These are phyloP conservation scores for Ustilago loliicola DNA, from an alignment of 1,284 basidiomycete species.

Conservation along the genomic window DNA sequence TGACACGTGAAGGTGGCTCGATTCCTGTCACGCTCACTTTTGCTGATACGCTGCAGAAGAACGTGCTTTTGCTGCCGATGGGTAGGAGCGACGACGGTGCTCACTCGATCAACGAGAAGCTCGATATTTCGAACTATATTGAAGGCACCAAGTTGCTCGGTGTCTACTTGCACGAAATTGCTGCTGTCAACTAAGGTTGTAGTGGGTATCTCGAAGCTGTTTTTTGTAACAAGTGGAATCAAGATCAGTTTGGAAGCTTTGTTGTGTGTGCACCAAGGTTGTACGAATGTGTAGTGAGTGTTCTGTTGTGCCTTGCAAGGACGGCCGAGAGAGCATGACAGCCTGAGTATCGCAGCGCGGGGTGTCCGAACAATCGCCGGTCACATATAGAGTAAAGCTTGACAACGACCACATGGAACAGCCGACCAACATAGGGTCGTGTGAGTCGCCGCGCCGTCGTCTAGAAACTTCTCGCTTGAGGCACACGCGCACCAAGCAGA, in stretches of 20 bases:
- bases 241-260: background rate
- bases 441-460: conserved; percentile 17
- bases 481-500: background rate
- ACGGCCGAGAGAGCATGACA: background rate
- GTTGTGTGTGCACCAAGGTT: background rate
- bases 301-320: background rate
- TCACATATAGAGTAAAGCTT: background rate
- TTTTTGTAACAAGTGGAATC: background rate
- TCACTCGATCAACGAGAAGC: conserved; percentile 94
- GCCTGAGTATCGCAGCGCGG: background rate
- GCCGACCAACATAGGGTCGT: conserved; percentile 5
- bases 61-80: conserved; percentile 89
- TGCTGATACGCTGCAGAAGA: conserved; percentile 76
- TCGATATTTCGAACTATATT: conserved; percentile 93
- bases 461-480: background rate
- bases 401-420: background rate
- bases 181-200: conserved; percentile 58
- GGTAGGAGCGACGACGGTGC: conserved; percentile 82
- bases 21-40: conserved; percentile 97
- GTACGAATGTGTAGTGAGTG: too few relatives aligned
- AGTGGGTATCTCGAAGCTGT: too few relatives aligned
- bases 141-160: conserved; percentile 81
- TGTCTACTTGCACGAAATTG: conserved; percentile 85
- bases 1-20: conserved; percentile 93
- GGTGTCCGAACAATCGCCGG: background rate